phyloP scores from a whole-genome alignment of 2,329 filamentous ascomycete genomes.

The Cladosporium sphaerospermum region DNA sequence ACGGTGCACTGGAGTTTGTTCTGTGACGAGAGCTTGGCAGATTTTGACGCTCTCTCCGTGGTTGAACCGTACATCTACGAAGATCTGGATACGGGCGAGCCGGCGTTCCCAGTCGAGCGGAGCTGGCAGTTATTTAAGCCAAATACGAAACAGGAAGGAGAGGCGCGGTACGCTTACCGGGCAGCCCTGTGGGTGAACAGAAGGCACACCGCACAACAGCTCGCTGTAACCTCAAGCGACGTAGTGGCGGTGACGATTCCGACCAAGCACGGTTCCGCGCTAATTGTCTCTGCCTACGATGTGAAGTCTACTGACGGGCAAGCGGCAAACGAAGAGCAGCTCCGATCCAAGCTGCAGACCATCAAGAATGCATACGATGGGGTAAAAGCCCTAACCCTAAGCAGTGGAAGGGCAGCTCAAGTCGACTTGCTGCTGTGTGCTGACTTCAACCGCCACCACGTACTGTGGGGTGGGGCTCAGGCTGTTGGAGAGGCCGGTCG shows the following conservation, averaged over 20 bases:
- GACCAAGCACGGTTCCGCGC: not conserved
- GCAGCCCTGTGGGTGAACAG: not conserved
- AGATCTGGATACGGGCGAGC: not conserved
- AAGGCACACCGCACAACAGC: not conserved
- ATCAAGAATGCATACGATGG: not conserved
- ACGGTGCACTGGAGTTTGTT: not conserved
- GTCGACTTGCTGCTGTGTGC: not conserved
- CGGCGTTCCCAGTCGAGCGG: not conserved
- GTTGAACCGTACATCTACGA: not conserved
- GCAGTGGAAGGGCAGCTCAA: not conserved
- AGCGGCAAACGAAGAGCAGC: not conserved
- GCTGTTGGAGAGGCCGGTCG: not conserved
- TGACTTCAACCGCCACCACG: not conserved
- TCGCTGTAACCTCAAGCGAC: not conserved
- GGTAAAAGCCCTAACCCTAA: too few relatives aligned
- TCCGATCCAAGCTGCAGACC: not conserved
- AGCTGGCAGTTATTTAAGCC: not conserved
- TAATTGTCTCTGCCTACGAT: not conserved
- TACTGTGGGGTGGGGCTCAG: not conserved
- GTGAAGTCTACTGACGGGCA: not conserved
- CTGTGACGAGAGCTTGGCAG: not conserved
- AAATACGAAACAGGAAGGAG: not conserved
- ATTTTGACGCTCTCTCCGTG: not conserved
- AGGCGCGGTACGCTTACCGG: not conserved
- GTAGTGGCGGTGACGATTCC: not conserved